Conservation (phyloP, 1,284 basidiomycete species). For the Chondrostereum purpureum region DNA sequence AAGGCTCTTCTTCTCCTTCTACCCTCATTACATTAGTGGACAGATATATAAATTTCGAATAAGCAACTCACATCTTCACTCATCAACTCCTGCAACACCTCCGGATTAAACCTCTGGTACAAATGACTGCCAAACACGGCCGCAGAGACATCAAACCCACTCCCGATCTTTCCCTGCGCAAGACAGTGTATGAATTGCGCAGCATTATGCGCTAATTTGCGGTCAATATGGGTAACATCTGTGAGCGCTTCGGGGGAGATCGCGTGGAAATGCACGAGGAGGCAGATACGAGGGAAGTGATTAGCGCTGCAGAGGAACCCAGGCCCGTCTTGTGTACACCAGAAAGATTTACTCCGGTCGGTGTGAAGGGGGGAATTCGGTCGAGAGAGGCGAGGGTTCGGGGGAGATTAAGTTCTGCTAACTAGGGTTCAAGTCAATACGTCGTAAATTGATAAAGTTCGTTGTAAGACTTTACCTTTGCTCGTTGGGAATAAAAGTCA, state of each 20-base stretch:
- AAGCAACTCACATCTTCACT: constrained; percentile 40
- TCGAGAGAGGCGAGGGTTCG: constrained; percentile 55
- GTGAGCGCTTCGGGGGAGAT: constrained; percentile 48
- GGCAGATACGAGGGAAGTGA: constrained; percentile 86
- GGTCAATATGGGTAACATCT: constrained; percentile 35
- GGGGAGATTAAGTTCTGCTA: constrained; percentile 53
- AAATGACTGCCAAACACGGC: constrained; percentile 94
- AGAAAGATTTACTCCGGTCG: constrained; percentile 62
- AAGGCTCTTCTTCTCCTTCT: constrained; percentile 23
- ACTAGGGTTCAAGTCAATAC: constrained; percentile 33
- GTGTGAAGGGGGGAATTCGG: constrained; percentile 67
- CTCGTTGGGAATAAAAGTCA: constrained; percentile 95
- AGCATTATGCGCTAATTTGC: constrained; percentile 81
- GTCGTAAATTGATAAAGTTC: constrained; percentile 9
- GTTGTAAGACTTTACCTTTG: constrained; percentile 50
- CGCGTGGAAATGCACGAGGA: constrained; percentile 74
- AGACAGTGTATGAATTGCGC: constrained; percentile 94
- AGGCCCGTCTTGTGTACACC: constrained; percentile 97
- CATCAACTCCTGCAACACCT: constrained; percentile 67
- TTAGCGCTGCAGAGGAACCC: constrained; percentile 94
- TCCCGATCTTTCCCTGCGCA: constrained; percentile 97
- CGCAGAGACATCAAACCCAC: constrained; percentile 93
- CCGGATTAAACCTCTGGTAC: constrained; percentile 85
- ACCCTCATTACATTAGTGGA: constrained; percentile 10
- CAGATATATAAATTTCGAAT: background rate